These are phyloP conservation scores for Pleurotus cornucopiae DNA, from an alignment of 768 basidiomycete species.

Conservation along the genomic window DNA sequence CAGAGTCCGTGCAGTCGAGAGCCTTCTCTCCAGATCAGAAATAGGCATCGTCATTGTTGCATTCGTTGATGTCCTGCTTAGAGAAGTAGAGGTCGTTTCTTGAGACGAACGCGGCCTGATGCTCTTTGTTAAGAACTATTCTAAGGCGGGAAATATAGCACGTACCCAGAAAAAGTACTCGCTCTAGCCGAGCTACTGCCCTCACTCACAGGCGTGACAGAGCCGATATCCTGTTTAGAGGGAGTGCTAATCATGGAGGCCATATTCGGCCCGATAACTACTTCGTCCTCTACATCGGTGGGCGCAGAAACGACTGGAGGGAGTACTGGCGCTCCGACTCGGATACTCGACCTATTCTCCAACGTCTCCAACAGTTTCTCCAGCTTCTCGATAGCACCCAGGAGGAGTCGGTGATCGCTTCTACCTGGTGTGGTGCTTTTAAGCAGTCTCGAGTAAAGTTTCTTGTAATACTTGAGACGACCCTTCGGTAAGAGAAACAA, in stretches of 20 bases:
- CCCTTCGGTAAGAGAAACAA: constrained; percentile 84
- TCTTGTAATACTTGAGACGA: constrained; percentile 88
- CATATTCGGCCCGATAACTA: constrained; percentile 51
- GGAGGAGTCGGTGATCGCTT: constrained; percentile 80
- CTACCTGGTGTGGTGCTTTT: constrained; percentile 84
- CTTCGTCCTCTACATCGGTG: constrained; percentile 46
- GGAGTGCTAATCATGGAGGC: constrained; percentile 11
- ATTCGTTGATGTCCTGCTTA: constrained; percentile 45
- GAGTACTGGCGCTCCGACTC: constrained; percentile 35
- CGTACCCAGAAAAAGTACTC: constrained; percentile 56
- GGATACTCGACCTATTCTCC: constrained; percentile 52
- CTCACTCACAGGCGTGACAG: constrained; percentile 2
- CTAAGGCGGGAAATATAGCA: background rate
- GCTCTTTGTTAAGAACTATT: background rate
- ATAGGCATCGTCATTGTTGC: constrained; percentile 53
- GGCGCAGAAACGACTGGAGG: constrained; percentile 16
- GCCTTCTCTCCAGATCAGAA: constrained; percentile 73
- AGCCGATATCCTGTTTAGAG: background rate
- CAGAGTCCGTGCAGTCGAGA: constrained; percentile 73
- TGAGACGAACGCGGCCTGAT: constrained; percentile 56
- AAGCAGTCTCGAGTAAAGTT: constrained; percentile 79
- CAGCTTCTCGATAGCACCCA: constrained; percentile 77
- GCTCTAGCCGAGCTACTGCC: constrained; percentile 48
- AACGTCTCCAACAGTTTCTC: constrained; percentile 66
- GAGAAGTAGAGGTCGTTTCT: constrained; percentile 53